Base-by-base conservation (phyloP, 306 rosid species). In the Glycine tomentella region DNA sequence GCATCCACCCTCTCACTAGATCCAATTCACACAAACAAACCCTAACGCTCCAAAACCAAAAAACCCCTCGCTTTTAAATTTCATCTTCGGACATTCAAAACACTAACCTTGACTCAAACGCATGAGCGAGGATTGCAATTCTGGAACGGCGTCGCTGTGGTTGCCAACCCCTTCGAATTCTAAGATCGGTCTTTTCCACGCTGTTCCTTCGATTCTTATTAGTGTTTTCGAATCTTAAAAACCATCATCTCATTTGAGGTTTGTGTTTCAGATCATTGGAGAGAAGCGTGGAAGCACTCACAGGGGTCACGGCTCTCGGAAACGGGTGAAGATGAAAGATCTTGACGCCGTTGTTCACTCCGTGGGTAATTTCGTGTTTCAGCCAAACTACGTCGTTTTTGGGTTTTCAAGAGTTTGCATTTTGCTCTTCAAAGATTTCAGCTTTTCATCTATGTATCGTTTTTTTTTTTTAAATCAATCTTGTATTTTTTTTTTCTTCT, bases 261-360 rank as follows among this genome's bases (percentile, higher is more conserved):
- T 8, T 77, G 68, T 77, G 77, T 59, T 78, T 76, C 80, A 89
- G 97, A 71, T 62, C 8, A 2, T 25, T 44, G 87, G 87, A 3
- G 90, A 88, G 93, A 93, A 93, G 87, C 81, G 95, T 14, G 77
- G 77, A 44, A 81, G 80, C 12, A 6, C 57, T 17, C 82, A 78
- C 11, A 70, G 85, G 25, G 90, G 74, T 2, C 69, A 34, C 48
- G 49, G 80, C 79, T n/a, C 84, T 79, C 88, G 85, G 38, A 91
- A 91, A 78, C 85, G 93, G 62, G 83, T 88, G 57, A 95, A 93
- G 85, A 89, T 89, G 85, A 90, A n/a, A 66, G 91, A 90, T 91
- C 94, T 89, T 82, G 89, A 84, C 20, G 83, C 95, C 11, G 74
- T 91, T 36, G 84, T 88, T 83, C 79, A 81, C 4, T 84, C 89